A percentile compares a stretch with the other conserved stretches of the same genome.
Evolutionary conservation across 305 asterid species (phyloP).

Genomic region (Vinca major): DNA sequence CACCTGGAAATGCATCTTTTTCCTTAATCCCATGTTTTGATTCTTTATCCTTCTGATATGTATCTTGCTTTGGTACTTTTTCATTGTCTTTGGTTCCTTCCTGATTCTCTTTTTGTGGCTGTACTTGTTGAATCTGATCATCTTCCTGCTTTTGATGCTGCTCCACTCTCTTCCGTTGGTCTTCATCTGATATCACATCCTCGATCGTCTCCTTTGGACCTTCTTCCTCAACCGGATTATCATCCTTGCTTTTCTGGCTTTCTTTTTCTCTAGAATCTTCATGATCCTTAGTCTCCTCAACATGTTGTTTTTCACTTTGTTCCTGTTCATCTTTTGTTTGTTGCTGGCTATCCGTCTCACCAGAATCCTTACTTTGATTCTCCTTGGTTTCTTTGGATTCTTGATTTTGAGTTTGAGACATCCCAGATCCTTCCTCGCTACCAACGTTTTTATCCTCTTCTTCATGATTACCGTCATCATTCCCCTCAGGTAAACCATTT

Average conservation of each 20-base stretch:
- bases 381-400: conserved; percentile 16
- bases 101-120: conserved; percentile 22
- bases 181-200: conserved; percentile 47
- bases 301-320: background rate
- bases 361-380: background rate
- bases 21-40: background rate
- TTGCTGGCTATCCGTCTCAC: background rate
- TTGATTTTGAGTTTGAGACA: conserved; percentile 36
- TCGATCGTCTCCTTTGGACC: conserved; percentile 16
- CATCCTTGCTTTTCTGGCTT: conserved; percentile 7
- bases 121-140: conserved; percentile 33
- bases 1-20: conserved; percentile 19
- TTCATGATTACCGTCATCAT: conserved; percentile 11
- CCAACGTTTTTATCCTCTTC: conserved; percentile 2
- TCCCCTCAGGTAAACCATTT: conserved; percentile 3
- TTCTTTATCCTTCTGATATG: background rate
- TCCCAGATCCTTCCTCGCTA: conserved; percentile 2
- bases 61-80: background rate
- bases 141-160: conserved; percentile 54
- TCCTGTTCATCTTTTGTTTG: conserved; percentile 17
- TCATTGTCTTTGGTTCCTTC: conserved; percentile 25
- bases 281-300: background rate
- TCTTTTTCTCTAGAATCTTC: conserved; percentile 2
- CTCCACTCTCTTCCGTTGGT: conserved; percentile 42
- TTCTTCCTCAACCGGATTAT: conserved; percentile 17